Percentiles rank a stretch among this genome's conserved stretches.
Evolutionary conservation across 345 rosid species (phyloP).

Genomic region (Eucalyptus victrix): DNA sequence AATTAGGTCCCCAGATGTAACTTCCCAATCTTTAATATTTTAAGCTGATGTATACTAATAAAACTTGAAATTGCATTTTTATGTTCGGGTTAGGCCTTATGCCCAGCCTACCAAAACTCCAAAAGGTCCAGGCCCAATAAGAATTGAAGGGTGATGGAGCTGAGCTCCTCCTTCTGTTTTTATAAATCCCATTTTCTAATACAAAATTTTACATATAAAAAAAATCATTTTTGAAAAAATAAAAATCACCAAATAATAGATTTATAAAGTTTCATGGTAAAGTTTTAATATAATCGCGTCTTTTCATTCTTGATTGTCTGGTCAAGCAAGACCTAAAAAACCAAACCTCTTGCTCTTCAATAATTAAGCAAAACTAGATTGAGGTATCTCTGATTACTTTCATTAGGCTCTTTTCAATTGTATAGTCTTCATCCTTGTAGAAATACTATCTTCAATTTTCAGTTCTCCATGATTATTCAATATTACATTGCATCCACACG

Average conservation of each 20-base stretch:
- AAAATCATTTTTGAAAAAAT: not conserved
- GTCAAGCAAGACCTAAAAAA: not conserved
- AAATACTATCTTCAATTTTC: not conserved
- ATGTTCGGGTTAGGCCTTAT: not conserved
- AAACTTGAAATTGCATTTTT: not conserved
- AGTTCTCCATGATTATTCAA: not conserved
- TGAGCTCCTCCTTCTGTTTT: not conserved
- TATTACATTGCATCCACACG: not conserved
- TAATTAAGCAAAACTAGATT: not conserved
- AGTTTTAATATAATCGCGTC: not conserved
- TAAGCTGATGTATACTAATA: not conserved
- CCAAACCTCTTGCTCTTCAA: not conserved
- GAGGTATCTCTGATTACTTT: not conserved
- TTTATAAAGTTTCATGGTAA: not conserved
- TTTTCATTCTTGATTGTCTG: not conserved
- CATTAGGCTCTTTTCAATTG: not conserved
- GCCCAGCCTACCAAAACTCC: not conserved
- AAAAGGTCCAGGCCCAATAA: not conserved
- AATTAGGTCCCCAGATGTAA: not conserved
- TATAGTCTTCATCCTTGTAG: not conserved
- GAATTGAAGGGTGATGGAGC: not conserved
- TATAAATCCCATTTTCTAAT: not conserved
- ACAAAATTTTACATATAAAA: not conserved
- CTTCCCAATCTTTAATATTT: not conserved
- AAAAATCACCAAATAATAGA: not conserved